Conservation (phyloP, 768 basidiomycete species). For the Mycena albidolilacea region DNA sequence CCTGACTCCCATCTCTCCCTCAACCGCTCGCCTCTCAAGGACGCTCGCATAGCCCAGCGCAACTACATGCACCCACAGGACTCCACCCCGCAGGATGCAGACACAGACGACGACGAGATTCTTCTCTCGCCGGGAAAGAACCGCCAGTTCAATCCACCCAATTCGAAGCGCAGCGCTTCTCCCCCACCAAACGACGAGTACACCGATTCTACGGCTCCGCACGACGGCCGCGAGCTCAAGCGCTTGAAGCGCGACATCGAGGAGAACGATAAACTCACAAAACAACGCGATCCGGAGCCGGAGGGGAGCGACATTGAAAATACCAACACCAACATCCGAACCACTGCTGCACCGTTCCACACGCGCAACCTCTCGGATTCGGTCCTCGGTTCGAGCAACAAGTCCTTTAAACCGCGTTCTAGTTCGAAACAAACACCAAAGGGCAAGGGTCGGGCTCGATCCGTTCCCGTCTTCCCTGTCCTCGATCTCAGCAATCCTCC, state of each 20-base stretch:
- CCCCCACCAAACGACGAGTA: slow-evolving; percentile 40
- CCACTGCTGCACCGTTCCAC: slow-evolving; percentile 43
- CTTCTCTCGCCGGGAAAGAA: slow-evolving; percentile 60
- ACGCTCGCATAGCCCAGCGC: slow-evolving; percentile 58
- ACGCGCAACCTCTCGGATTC: slow-evolving; percentile 56
- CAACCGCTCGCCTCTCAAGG: slow-evolving; percentile 67
- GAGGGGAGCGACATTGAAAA: slow-evolving; percentile 37
- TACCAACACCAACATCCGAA: slow-evolving; percentile 33
- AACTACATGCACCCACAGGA: slow-evolving; percentile 40
- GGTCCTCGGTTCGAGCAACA: slow-evolving; percentile 38
- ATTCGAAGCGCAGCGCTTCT: slow-evolving; percentile 59
- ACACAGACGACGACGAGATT: slow-evolving; percentile 61
- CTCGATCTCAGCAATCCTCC: slow-evolving; percentile 63
- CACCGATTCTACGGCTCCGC: slow-evolving; percentile 9
- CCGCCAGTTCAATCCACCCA: slow-evolving; percentile 35
- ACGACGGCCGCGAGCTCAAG: slow-evolving; percentile 35
- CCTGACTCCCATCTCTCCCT: slow-evolving; percentile 62
- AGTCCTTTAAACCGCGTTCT: slow-evolving; percentile 46
- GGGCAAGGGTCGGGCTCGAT: slow-evolving; percentile 56
- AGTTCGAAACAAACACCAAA: slow-evolving; percentile 46
- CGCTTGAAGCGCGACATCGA: slow-evolving; percentile 33
- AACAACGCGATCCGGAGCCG: slow-evolving; percentile 2
- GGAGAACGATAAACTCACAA: slow-evolving; percentile 21
- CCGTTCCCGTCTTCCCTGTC: slow-evolving; percentile 59
- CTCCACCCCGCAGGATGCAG: slow-evolving; percentile 43